A percentile compares a stretch with the other conserved stretches of the same genome.
phyloP scores from a whole-genome alignment of 805 yeast genomes.

The Candida stauntonica region DNA sequence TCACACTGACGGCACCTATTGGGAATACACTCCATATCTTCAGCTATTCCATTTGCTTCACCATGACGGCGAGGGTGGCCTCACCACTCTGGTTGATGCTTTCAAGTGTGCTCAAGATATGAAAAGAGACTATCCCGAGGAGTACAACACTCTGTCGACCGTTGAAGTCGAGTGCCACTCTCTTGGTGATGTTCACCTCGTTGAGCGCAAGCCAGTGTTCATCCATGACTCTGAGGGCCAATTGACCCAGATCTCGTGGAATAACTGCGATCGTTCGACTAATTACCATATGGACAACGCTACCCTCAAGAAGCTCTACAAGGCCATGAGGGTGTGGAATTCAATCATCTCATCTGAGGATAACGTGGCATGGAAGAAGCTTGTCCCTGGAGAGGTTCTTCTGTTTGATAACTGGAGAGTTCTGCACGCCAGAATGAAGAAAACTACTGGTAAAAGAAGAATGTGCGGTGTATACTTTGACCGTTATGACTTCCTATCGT shows the following conservation, averaged over 20 bases:
- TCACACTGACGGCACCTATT: conserved; percentile 74
- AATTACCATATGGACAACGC: conserved; percentile 36
- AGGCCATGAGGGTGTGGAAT: conserved; percentile 56
- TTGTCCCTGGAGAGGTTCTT: conserved; percentile 61
- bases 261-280: conserved; percentile 63
- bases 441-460: conserved; percentile 60
- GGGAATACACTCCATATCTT: conserved; percentile 69
- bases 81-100: conserved; percentile 63
- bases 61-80: conserved; percentile 67
- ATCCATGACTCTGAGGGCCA: conserved; percentile 47
- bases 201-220: conserved; percentile 60
- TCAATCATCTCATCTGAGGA: conserved; percentile 43
- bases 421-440: conserved; percentile 58
- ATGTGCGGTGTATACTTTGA: conserved; percentile 72
- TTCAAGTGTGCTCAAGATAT: conserved; percentile 54
- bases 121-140: conserved; percentile 42
- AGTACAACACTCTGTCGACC: conserved; percentile 44
- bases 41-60: conserved; percentile 61
- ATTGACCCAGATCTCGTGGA: conserved; percentile 64
- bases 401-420: conserved; percentile 74
- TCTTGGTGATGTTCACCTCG: conserved; percentile 69
- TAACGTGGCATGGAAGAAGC: conserved; percentile 49
- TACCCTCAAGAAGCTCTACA: conserved; percentile 48
- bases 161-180: conserved; percentile 63
- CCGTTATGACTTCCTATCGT: conserved; percentile 58